Percentiles rank a stretch among this genome's conserved stretches.
phyloP scores from a whole-genome alignment of 2,329 filamentous ascomycete species.

The Verticillium nubilum region DNA sequence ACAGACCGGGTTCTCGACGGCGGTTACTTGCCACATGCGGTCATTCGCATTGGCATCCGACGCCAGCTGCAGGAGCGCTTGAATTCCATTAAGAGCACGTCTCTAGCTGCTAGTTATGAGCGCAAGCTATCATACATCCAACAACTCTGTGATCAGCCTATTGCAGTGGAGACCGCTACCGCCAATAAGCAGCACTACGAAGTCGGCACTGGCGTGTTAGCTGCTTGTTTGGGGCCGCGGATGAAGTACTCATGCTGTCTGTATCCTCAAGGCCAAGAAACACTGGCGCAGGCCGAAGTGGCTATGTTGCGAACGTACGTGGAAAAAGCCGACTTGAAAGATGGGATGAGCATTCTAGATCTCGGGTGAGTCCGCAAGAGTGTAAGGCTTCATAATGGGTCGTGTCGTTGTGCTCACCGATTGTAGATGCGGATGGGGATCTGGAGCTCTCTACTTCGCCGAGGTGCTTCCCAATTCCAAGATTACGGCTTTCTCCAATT shows the following conservation, averaged over 20 bases:
- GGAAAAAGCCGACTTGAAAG: slow-evolving; percentile 50
- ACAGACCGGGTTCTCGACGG: slow-evolving; percentile 57
- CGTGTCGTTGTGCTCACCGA: slow-evolving; percentile 3
- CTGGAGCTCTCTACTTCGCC: slow-evolving; percentile 58
- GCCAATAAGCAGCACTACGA: slow-evolving; percentile 71
- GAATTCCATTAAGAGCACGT: slow-evolving; percentile 45
- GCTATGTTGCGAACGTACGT: slow-evolving; percentile 62
- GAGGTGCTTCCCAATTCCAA: slow-evolving; percentile 56
- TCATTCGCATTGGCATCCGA: slow-evolving; percentile 62
- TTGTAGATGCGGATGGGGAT: slow-evolving; percentile 63
- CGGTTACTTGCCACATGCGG: slow-evolving; percentile 56
- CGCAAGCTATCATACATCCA: slow-evolving; percentile 61
- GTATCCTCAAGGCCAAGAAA: slow-evolving; percentile 58
- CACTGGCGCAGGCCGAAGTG: slow-evolving; percentile 60
- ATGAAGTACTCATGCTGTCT: slow-evolving; percentile 70
- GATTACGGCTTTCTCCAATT: slow-evolving; percentile 66
- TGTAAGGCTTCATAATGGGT: not conserved
- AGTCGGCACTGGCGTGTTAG: slow-evolving; percentile 60
- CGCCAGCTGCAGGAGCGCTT: slow-evolving; percentile 60
- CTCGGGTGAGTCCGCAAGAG: slow-evolving; percentile 40
- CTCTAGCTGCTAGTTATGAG: slow-evolving; percentile 45
- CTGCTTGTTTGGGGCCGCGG: slow-evolving; percentile 55
- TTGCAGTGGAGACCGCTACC: slow-evolving; percentile 60
- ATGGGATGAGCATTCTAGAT: slow-evolving; percentile 59
- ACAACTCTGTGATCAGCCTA: slow-evolving; percentile 52